Base-by-base conservation (phyloP, 192 early-diverging fungal genomes). In the Backusella parvicylindrica region DNA sequence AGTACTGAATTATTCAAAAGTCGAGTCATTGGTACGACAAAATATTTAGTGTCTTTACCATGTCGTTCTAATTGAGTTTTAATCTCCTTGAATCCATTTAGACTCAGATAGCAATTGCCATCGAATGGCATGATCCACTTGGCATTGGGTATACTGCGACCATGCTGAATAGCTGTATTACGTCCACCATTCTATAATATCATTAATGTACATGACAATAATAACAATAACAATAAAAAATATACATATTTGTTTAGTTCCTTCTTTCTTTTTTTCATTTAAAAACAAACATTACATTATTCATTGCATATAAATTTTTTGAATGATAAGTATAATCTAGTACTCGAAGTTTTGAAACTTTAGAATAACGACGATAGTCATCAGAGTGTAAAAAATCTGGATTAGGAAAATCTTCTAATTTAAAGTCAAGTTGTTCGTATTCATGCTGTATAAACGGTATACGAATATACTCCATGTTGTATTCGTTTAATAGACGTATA, bases 231-330 rank as follows among this genome's bases (percentile, higher is more conserved):
- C 13, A 41, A 41, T 16, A 16, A 4, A 41, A 41, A 41, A 41
- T 41, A 16, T 15, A 41, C n/a, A 13, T 16, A 56, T 41, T 33
- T 33, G 49, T 33, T 7, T 47, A 47, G 43, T 47, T 47, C 18
- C 2, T n/a, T 35, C 33, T 35, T 35, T 3, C 18, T 47, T 18
- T 47, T n/a, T 47, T 15, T 41, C 32, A 11, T 75, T 37, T 4
- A 70, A 30, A 56, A 37, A 16, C 23, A 66, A 53, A 13, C n/a
- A 28, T 83, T 84, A 89, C 88, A 76, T 90, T 90, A 77, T 90
- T 90, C 89, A 90, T 90, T 65, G 82, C 89, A 74, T 90, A 90
- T 31, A 84, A 30, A 70, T 90, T 90, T 76, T 90, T 90, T 41
- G 88, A 83, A 74, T 90, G 87, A 70, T 90, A 90, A 18, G 87